Evolutionary conservation across 2,329 filamentous ascomycete species (phyloP).

Genomic region (Dothistroma septosporum): DNA sequence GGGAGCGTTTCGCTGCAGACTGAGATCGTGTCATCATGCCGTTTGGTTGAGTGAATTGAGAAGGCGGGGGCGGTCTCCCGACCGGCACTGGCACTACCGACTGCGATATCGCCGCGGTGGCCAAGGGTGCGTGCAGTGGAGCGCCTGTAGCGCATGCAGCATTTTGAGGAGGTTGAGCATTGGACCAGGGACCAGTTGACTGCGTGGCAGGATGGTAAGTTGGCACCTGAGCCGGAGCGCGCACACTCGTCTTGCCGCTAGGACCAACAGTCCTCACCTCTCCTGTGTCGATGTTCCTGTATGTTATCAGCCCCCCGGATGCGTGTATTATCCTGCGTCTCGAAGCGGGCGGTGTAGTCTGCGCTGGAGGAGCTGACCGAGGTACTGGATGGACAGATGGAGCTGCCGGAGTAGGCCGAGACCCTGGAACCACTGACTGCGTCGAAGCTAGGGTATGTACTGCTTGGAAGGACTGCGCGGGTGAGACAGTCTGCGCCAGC

Average conservation of each 20-base stretch:
- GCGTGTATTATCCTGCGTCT: background rate
- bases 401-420: background rate
- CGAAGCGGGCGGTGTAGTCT: background rate
- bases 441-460: too few species aligned
- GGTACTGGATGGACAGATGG: too few species aligned
- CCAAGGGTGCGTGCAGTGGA: too few species aligned
- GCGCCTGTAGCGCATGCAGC: background rate
- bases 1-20: background rate
- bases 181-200: background rate
- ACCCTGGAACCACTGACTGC: too few species aligned
- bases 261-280: background rate
- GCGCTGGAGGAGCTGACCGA: background rate
- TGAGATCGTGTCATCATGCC: background rate
- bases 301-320: background rate
- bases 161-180: background rate
- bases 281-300: background rate
- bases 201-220: background rate
- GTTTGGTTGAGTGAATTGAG: background rate
- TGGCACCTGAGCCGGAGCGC: background rate
- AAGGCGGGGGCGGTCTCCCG: background rate
- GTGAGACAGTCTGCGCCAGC: background rate
- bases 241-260: background rate
- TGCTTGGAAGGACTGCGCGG: background rate
- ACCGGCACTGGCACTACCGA: too few species aligned
- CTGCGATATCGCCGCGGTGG: too few species aligned